Conservation (phyloP, 352 stramenopile species). For the Phytopythium oedochilum region DNA sequence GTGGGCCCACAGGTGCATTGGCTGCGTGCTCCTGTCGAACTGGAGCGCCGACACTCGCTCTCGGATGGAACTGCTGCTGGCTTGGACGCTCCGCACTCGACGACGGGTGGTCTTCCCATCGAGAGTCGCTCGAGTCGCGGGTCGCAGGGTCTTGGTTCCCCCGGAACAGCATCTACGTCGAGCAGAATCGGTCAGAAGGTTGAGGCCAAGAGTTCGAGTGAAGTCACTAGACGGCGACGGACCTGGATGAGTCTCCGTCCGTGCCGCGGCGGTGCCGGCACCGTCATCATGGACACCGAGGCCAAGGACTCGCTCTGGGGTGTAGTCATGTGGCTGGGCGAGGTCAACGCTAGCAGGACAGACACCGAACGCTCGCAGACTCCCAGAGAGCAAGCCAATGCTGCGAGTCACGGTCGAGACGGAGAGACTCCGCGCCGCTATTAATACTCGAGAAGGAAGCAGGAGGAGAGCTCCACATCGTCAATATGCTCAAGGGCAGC, state of each 20-base stretch:
- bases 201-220: background rate
- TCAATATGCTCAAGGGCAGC: no score
- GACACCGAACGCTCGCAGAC: no score
- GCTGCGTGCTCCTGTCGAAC: background rate
- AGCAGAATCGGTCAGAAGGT: background rate
- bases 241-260: slow-evolving; percentile 37
- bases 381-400: no score
- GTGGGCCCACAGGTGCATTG: background rate
- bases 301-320: background rate
- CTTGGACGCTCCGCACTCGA: background rate
- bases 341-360: no score
- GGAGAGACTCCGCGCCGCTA: no score
- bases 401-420: no score
- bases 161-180: slow-evolving; percentile 46
- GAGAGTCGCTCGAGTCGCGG: background rate
- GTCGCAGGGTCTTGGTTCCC: slow-evolving; percentile 6
- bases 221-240: background rate
- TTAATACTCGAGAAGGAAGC: no score
- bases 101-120: background rate
- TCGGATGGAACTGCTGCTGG: background rate
- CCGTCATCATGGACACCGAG: background rate
- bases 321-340: background rate
- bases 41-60: background rate
- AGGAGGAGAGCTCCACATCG: no score
- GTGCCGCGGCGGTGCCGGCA: slow-evolving; percentile 14